Evolutionary conservation across 345 rosid genomes (phyloP).

Genomic region (Toxicodendron radicans): DNA sequence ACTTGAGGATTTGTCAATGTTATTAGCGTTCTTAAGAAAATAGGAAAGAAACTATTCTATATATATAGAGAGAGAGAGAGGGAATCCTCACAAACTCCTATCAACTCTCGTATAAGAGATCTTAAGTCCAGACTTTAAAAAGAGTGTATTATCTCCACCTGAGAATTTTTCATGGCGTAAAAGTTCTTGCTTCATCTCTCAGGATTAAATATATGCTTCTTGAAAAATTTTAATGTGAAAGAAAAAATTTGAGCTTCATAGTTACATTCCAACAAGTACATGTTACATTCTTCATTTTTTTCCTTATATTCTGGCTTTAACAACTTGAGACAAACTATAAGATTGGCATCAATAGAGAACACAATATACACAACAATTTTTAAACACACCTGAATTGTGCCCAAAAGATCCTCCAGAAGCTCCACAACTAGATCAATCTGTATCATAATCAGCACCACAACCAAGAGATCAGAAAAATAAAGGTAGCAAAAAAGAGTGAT

Average conservation of each 20-base stretch:
- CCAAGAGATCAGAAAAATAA: constrained; percentile 15
- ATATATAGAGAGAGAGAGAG: no score
- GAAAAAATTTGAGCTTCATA: constrained; percentile 5
- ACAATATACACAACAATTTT: background rate
- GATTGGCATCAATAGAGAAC: background rate
- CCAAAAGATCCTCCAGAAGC: constrained; percentile 78
- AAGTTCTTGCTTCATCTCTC: background rate
- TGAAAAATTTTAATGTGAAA: constrained; percentile 4
- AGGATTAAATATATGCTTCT: background rate
- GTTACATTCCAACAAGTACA: background rate
- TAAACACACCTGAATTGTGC: constrained; percentile 63
- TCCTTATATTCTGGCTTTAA: background rate
- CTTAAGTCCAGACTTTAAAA: no score
- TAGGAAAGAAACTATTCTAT: no score
- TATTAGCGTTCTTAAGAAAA: background rate
- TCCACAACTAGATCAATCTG: constrained; percentile 77
- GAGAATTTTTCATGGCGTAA: background rate
- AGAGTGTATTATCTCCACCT: background rate
- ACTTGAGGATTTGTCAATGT: background rate
- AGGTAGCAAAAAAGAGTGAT: background rate
- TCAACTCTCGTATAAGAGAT: no score
- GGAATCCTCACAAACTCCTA: no score
- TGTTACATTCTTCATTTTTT: background rate
- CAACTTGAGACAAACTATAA: background rate
- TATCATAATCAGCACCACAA: constrained; percentile 23